Base-by-base conservation (phyloP, 1,284 basidiomycete species). In the Exobasidium cylindrosporum region DNA sequence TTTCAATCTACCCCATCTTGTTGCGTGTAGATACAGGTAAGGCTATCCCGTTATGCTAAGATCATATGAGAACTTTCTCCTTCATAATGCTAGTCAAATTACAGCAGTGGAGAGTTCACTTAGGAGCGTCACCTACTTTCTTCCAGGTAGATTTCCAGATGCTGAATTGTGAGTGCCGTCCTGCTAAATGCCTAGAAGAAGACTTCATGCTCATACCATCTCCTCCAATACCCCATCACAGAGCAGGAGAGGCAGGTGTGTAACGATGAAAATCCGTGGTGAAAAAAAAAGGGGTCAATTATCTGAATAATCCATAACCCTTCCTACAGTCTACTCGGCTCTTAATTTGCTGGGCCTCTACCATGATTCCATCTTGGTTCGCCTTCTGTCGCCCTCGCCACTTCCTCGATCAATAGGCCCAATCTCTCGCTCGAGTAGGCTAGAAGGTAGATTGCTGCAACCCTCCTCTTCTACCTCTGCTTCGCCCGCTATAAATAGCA, bases 131-230 rank as follows among this genome's bases (percentile, higher is more conserved):
- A 94, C 92, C 43, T 97, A 92, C 90, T 88, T 97, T 71, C 84
- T 97, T 26, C 93, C 94, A 23, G 94, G 93, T 67, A 86, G 93
- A 65, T 97, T 97, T 85, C 92, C 92, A 80, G 94, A 97, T 84
- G 91, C 93, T 58, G 94, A 97, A 81, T 84, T 97, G 62, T 91
- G 89, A 60, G 92, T 90, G 40, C 92, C 94, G 85, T 40, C 87
- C 89, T n/a, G 43, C 14, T 14, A n/a, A 14, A 14, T 14, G 14
- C n/a, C n/a, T 45, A n/a, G 14, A 45, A 14, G 14, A n/a, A n/a
- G n/a, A n/a, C n/a, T n/a, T n/a, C n/a, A n/a, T n/a, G n/a, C n/a
- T n/a, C n/a, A n/a, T n/a, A n/a, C n/a, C n/a, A n/a, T n/a, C n/a
- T n/a, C n/a, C n/a, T n/a, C n/a, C n/a, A n/a, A n/a, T n/a, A n/a